Conservation (phyloP, 192 early-diverging fungal genomes). For the Thoreauomyces humboldtii region DNA sequence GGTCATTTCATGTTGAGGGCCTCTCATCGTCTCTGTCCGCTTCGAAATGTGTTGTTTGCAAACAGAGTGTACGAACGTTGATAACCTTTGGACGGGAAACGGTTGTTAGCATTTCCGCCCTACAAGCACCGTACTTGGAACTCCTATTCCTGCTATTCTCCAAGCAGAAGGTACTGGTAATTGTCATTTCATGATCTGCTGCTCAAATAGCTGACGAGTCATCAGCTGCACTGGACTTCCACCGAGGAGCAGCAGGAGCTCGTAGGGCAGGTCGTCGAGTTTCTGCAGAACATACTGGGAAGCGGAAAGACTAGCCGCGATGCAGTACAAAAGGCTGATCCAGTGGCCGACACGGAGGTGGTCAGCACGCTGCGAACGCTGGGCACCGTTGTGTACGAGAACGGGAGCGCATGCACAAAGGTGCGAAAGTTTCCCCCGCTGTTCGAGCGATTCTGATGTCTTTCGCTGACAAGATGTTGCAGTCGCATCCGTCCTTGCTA, state of each 20-base stretch:
- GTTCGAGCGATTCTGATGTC: too few species aligned
- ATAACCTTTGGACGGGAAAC: background rate
- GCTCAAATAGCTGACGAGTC: background rate
- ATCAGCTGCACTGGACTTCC: background rate
- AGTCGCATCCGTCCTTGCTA: slow-evolving; percentile 7
- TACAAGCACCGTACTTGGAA: slow-evolving; percentile 5
- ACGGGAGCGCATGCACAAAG: slow-evolving; percentile 16
- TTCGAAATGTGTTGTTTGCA: background rate
- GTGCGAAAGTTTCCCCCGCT: background rate
- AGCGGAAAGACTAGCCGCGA: background rate
- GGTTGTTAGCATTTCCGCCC: too few species aligned
- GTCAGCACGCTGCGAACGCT: slow-evolving; percentile 4
- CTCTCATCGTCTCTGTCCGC: background rate
- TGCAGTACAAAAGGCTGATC: background rate
- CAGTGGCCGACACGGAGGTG: background rate
- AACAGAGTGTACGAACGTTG: background rate
- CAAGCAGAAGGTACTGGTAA: slow-evolving; percentile 28
- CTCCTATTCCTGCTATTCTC: slow-evolving; percentile 25
- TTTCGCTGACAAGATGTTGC: too few species aligned
- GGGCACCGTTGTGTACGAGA: slow-evolving; percentile 26
- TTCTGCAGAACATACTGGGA: background rate
- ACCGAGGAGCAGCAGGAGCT: slow-evolving; percentile 6
- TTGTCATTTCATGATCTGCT: background rate
- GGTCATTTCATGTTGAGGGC: background rate
- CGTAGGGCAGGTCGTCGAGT: slow-evolving; percentile 11